phyloP scores from a whole-genome alignment of 148 eudicot genomes.

The Dysphania ambrosioides region DNA sequence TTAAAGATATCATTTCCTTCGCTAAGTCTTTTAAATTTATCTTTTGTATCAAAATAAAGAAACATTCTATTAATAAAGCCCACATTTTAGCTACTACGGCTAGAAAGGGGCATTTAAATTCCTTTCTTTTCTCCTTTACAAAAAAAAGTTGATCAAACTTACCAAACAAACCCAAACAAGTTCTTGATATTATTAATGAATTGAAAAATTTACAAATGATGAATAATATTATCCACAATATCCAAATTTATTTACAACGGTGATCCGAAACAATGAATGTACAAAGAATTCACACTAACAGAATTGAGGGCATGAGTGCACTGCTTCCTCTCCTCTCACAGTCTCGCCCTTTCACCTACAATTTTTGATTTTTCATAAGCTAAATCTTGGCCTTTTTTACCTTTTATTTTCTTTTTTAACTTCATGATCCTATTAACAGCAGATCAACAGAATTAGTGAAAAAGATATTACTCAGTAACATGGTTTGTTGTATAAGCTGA shows the following conservation, averaged over 20 bases:
- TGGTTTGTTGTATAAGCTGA: background rate
- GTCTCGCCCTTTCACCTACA: background rate
- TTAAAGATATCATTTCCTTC: too few relatives aligned
- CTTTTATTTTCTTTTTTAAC: background rate
- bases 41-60: too few relatives aligned
- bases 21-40: too few relatives aligned
- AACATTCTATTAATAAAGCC: too few relatives aligned
- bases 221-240: background rate
- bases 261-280: background rate
- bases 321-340: background rate
- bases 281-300: conserved; percentile 13
- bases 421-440: background rate
- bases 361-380: background rate
- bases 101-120: too few relatives aligned
- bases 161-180: background rate
- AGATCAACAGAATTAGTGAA: background rate
- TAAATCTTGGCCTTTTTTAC: background rate
- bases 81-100: too few relatives aligned
- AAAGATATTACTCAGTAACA: background rate
- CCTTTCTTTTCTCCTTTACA: too few relatives aligned
- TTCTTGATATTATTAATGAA: background rate
- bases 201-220: conserved; percentile 1
- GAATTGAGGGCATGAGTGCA: background rate
- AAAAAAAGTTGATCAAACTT: too few relatives aligned
- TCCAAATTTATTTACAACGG: conserved; percentile 12